A percentile compares a stretch with the other conserved stretches of the same genome.
These are phyloP conservation scores for Artemisia argyi DNA, from an alignment of 129 eudicot genomes.

Conservation along the genomic window DNA sequence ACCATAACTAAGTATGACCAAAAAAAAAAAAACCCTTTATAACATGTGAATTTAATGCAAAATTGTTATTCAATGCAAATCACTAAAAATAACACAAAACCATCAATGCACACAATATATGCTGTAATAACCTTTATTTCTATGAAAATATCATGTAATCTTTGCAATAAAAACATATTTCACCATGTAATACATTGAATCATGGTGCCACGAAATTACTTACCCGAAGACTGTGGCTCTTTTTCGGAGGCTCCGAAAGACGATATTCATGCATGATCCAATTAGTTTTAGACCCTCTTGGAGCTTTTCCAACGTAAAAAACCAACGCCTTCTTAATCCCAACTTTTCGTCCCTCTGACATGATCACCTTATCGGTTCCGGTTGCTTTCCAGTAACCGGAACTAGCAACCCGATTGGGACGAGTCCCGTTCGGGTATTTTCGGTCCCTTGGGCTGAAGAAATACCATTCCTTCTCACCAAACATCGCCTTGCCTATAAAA, in stretches of 20 bases:
- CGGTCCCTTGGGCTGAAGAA: slow-evolving; percentile 92
- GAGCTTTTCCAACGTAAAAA: slow-evolving; percentile 86
- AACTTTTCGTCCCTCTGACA: slow-evolving; percentile 63
- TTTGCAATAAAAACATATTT: too few relatives aligned
- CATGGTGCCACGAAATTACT: background rate
- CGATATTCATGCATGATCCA: slow-evolving; percentile 99
- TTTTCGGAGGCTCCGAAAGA: slow-evolving; percentile 57
- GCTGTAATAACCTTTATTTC: too few relatives aligned
- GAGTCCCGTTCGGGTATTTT: slow-evolving; percentile 87
- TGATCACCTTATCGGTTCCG: slow-evolving; percentile 83
- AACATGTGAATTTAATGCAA: too few relatives aligned
- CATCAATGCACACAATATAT: too few relatives aligned
- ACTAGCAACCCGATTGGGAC: slow-evolving; percentile 87
- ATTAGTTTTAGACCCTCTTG: slow-evolving; percentile 82
- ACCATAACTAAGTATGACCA: too few relatives aligned
- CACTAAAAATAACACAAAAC: too few relatives aligned
- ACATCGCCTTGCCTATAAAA: slow-evolving; percentile 65
- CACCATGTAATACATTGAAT: too few relatives aligned
- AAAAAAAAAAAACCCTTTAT: too few relatives aligned
- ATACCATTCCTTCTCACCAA: slow-evolving; percentile 97
- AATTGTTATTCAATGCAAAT: too few relatives aligned
- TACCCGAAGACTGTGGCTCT: slow-evolving; percentile 54
- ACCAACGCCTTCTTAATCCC: slow-evolving; percentile 92
- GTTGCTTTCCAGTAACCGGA: slow-evolving; percentile 98
- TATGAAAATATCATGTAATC: too few relatives aligned